Base-by-base conservation (phyloP, 257 asterid genomes). In the Solanum piurae region DNA sequence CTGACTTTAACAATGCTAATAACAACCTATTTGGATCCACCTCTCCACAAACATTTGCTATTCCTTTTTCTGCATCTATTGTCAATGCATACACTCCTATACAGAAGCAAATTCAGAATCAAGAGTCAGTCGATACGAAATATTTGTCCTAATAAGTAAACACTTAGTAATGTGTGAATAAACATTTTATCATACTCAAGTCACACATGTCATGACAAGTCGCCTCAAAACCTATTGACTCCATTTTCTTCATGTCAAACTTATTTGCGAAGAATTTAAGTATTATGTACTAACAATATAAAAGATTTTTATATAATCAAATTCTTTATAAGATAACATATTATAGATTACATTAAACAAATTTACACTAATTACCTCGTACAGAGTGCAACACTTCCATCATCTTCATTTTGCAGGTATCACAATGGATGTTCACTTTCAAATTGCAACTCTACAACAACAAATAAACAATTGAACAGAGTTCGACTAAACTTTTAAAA, bases 381-480 rank as follows among this genome's bases (percentile, higher is more conserved):
- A 93, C 44, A 9, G 98, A 92, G 66, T 90, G 87, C 29, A 92
- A 88, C 58, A 93, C 86, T 73, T 89, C 94, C 86, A 83, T 37
- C 49, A 90, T 88, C 87, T 76, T 88, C 93, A 69, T 90, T 89
- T 91, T 90, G 88, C 98, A 93, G 0, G 94, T 91, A 12, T 89
- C 90, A 5, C 97, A 94, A 62, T 91, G 89, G 79, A 79, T 75
- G 40, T 93, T 71, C 84, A 94, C 92, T 89, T 92, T 91, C 92
- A 94, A 86, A 71, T 88, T 91, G 87, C 93, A 93, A 71, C 68
- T 62, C 97, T 94, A 64, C 74, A 5, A 76, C 88, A 7, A 46
- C 18, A 68, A 75, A 12, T 5, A 4, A 40, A 3, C 0, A 4
- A 25, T 42, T n/a, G 2, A 27, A 79, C 16, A 1, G 0, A 3